A percentile compares a stretch with the other conserved stretches of the same genome.
Conservation (phyloP, 257 asterid genomes). For the Voacanga thouarsii region DNA sequence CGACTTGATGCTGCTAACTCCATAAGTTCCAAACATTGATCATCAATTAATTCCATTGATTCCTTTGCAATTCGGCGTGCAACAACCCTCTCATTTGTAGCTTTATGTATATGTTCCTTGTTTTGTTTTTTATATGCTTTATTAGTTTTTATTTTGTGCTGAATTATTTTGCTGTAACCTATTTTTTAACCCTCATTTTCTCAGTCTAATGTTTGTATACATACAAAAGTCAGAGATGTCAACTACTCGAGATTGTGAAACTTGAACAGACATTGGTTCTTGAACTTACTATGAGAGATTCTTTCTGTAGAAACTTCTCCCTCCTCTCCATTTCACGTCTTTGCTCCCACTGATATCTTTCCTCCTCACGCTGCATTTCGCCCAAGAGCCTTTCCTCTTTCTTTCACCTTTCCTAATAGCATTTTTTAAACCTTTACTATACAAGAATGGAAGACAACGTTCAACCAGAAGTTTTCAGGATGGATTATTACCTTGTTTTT, state of each 20-base stretch:
- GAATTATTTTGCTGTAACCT: too few relatives aligned
- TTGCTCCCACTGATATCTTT: conserved; percentile 70
- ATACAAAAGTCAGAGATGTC: conserved; percentile 1
- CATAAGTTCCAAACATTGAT: conserved; percentile 78
- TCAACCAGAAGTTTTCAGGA: background rate
- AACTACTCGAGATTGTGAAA: background rate
- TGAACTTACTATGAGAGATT: conserved; percentile 55
- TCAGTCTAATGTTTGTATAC: conserved; percentile 52
- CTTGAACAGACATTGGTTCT: conserved; percentile 7
- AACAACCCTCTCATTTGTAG: conserved; percentile 76
- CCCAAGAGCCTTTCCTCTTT: conserved; percentile 86
- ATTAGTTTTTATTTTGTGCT: too few relatives aligned
- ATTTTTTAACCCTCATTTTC: conserved; percentile 72
- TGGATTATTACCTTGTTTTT: conserved; percentile 58
- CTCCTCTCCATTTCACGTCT: conserved; percentile 87
- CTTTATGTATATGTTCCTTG: conserved; percentile 75
- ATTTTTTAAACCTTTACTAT: background rate
- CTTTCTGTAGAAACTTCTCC: conserved; percentile 77
- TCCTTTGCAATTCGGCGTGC: conserved; percentile 88
- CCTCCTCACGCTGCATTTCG: conserved; percentile 86
- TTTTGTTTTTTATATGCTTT: too few relatives aligned
- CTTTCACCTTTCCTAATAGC: conserved; percentile 56
- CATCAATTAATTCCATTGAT: conserved; percentile 70
- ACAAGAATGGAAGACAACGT: background rate
- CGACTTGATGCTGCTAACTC: conserved; percentile 65